Evolutionary conservation across 1,139 yeast genomes (phyloP), one percentile per base, ranked within the genome.

Genomic region (Meyerozyma athensensis): DNA sequence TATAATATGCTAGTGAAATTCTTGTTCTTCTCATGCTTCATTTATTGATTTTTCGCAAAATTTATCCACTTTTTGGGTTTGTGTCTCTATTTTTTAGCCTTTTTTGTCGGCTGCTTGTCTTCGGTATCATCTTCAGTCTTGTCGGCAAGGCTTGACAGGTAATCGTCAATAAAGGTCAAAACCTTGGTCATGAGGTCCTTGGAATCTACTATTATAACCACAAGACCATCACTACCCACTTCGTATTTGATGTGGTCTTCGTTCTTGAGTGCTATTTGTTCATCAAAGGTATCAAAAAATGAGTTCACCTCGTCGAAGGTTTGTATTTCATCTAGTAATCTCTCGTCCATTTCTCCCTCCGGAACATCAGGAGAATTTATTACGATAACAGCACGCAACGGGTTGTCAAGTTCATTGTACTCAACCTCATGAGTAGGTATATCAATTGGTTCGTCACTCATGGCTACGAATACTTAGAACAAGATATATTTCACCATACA

Each of bases 151-250:
- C 41, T 41, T 12, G 44, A 53, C 32, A 46, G 49, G 43, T 57
- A 68, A 7, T 55, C 61, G 42, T 68, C 74, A 40, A 69, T 59
- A 46, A 67, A 69, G 37, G 49, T 48, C 48, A 67, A 54, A 12
- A 59, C 68, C 28, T 52, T 53, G 33, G 55, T 54, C 37, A 59
- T 56, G 45, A 68, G 53, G 26, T 56, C 57, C 35, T 46, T 38
- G 12, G 56, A 51, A 41, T 70, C 74, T 18, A 79, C 78, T 22
- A 81, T 68, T 30, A 81, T 68, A 30, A 81, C 80, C 40, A 81
- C 81, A 41, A 81, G 58, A 4, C 87, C 87, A 52, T 81, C 87
- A 43, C 83, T 77, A 4, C 85, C 85, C 6, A 80, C 84, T 48
- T 81, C 86, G 50, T 81, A 81, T 52, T 80, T 80, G 45, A 81